phyloP scores from a whole-genome alignment of 176 grass and related monocot species.

The Aegilops sharonensis region DNA sequence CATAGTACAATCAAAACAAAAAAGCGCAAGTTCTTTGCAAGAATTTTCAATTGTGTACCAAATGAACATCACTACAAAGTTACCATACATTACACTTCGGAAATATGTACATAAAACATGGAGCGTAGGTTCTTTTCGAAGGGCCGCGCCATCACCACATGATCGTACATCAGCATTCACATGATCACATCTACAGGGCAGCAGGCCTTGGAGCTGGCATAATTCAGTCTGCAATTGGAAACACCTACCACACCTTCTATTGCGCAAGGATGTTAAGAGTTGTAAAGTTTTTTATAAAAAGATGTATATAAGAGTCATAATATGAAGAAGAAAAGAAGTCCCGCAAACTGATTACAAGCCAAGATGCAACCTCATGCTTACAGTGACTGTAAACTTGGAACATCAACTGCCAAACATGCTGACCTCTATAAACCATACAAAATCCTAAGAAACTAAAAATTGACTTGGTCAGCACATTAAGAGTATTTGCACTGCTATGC shows the following conservation, averaged over 20 bases:
- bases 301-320: not conserved
- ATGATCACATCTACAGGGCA: not conserved
- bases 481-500: not conserved
- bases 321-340: not conserved
- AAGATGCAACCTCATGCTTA: not conserved
- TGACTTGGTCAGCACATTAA: not conserved
- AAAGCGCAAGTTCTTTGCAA: not conserved
- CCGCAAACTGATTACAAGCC: not conserved
- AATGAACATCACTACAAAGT: not conserved
- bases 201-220: not conserved
- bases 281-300: not conserved
- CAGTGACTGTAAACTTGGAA: not conserved
- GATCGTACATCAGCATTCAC: not conserved
- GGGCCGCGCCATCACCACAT: not conserved
- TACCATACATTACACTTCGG: not conserved
- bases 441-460: not conserved
- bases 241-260: not conserved
- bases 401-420: not conserved
- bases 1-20: no score
- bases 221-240: conserved; percentile 9
- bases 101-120: not conserved
- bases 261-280: not conserved
- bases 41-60: not conserved
- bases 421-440: not conserved
- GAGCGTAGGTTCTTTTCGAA: not conserved